Conservation (phyloP, 129 eudicot species). For the Smallanthus sonchifolius region DNA sequence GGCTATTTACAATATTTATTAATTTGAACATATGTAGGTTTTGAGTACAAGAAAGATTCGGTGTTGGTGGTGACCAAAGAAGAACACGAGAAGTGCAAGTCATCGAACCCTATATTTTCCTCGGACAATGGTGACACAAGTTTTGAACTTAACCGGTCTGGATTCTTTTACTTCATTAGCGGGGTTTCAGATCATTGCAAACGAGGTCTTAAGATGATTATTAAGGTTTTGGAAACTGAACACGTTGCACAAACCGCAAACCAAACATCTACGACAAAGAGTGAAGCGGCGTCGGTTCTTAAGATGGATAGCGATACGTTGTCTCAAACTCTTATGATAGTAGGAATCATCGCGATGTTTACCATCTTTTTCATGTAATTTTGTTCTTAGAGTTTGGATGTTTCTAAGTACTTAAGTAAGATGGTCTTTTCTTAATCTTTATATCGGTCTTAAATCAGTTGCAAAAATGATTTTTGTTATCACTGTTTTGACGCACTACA, state of each 20-base stretch:
- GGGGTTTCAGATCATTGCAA: slow-evolving; percentile 63
- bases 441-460: too few relatives aligned
- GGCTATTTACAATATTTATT: too few relatives aligned
- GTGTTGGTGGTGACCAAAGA: slow-evolving; percentile 58
- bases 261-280: slow-evolving; percentile 25
- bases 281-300: slow-evolving; percentile 14
- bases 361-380: slow-evolving; percentile 28
- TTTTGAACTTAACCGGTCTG: slow-evolving; percentile 40
- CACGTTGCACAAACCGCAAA: slow-evolving; percentile 32
- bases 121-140: slow-evolving; percentile 56
- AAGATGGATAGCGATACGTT: slow-evolving; percentile 19
- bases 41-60: slow-evolving; percentile 65
- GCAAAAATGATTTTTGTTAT: too few relatives aligned
- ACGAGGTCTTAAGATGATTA: slow-evolving; percentile 64
- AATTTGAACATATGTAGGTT: slow-evolving; percentile 32
- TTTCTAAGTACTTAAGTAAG: neutral
- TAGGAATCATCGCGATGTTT: slow-evolving; percentile 20
- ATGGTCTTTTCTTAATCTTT: neutral
- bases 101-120: slow-evolving; percentile 47
- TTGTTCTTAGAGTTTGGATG: slow-evolving; percentile 17
- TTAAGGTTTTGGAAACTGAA: slow-evolving; percentile 58
- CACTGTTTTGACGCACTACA: too few relatives aligned
- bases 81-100: slow-evolving; percentile 61
- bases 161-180: slow-evolving; percentile 70
- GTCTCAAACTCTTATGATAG: slow-evolving; percentile 23